Evolutionary conservation across 1,139 yeast genomes (phyloP).

Genomic region (Yamadazyma conglobata): DNA sequence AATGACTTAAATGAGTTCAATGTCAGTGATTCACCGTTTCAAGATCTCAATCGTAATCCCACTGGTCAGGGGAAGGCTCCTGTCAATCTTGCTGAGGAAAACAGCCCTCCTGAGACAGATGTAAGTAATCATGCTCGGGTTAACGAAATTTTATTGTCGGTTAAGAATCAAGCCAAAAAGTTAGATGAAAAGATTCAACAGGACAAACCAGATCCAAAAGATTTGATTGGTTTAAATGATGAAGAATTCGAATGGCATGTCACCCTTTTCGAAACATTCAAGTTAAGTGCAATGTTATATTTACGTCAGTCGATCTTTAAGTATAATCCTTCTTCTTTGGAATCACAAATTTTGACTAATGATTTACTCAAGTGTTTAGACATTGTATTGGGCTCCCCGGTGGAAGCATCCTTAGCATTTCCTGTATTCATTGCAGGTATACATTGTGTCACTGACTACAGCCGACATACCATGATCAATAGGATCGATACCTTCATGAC

Average conservation of each 20-base stretch:
- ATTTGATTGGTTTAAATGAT: slow-evolving; percentile 45
- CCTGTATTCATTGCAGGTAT: slow-evolving; percentile 78
- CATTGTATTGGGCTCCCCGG: slow-evolving; percentile 59
- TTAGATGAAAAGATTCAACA: slow-evolving; percentile 50
- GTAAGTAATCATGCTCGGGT: slow-evolving; percentile 26
- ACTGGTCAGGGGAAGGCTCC: not conserved
- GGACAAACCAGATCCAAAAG: slow-evolving; percentile 53
- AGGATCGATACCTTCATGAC: slow-evolving; percentile 56
- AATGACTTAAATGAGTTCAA: slow-evolving; percentile 11
- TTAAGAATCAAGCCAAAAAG: slow-evolving; percentile 36
- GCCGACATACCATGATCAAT: slow-evolving; percentile 47
- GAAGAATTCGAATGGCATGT: slow-evolving; percentile 63
- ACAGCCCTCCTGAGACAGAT: slow-evolving; percentile 17
- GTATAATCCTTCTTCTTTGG: slow-evolving; percentile 61
- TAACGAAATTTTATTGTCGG: slow-evolving; percentile 21
- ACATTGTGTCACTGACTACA: slow-evolving; percentile 51
- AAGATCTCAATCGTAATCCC: slow-evolving; percentile 4
- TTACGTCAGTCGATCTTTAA: slow-evolving; percentile 60
- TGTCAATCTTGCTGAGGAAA: slow-evolving; percentile 7
- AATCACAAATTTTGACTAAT: slow-evolving; percentile 56
- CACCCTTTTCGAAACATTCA: slow-evolving; percentile 69
- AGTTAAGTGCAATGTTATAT: slow-evolving; percentile 65
- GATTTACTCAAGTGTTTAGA: slow-evolving; percentile 59
- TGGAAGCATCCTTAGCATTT: slow-evolving; percentile 70
- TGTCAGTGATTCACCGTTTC: slow-evolving; percentile 10